Evolutionary conservation across 306 rosid species (phyloP).

Genomic region (Quercus dentata): DNA sequence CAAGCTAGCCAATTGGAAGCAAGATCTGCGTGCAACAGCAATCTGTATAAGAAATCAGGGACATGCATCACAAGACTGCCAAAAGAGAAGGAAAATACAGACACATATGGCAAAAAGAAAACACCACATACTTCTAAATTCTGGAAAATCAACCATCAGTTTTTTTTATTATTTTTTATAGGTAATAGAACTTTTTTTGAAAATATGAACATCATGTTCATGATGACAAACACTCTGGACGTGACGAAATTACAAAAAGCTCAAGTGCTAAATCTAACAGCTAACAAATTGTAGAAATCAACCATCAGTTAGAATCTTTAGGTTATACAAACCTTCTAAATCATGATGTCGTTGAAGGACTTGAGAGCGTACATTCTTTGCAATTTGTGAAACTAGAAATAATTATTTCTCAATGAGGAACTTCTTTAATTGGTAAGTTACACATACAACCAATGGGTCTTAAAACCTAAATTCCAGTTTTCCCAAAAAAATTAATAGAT

Average conservation of each 20-base stretch:
- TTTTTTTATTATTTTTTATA: too few relatives aligned
- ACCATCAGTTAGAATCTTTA: not conserved
- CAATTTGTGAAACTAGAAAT: not conserved
- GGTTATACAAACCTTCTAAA: not conserved
- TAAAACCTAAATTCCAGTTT: not conserved
- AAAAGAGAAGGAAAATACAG: not conserved
- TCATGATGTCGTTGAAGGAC: not conserved
- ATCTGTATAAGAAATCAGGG: conserved; percentile 14
- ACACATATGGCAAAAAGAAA: not conserved
- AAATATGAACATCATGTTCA: too few relatives aligned
- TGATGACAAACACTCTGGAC: too few relatives aligned
- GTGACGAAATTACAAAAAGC: too few relatives aligned
- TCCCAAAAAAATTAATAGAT: not conserved
- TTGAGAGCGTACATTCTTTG: not conserved
- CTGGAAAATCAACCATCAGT: not conserved
- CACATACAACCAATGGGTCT: not conserved
- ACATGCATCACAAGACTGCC: not conserved
- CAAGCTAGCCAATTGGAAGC: conserved; percentile 85
- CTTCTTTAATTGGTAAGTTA: not conserved
- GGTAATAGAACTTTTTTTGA: too few relatives aligned
- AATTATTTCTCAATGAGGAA: not conserved
- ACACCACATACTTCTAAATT: not conserved
- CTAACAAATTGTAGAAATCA: too few relatives aligned
- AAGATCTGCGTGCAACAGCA: conserved; percentile 64
- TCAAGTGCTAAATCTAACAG: too few relatives aligned